phyloP scores from a whole-genome alignment of 2,329 filamentous ascomycete genomes.

The Orbilia quercus region DNA sequence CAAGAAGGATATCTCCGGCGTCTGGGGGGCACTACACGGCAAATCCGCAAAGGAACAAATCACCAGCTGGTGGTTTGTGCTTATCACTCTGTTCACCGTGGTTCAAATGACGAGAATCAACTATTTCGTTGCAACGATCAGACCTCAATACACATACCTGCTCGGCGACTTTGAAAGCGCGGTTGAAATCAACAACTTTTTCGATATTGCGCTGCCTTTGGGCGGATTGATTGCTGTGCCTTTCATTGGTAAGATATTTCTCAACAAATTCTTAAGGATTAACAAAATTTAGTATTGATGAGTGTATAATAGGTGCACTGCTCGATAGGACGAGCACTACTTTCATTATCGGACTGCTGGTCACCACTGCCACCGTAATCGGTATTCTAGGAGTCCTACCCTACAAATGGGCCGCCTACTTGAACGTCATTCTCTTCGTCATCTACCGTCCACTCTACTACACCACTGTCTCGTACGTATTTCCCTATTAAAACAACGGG shows the following conservation, averaged over 20 bases:
- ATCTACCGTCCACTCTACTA: conserved; percentile 90
- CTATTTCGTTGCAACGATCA: conserved; percentile 89
- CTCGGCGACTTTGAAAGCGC: conserved; percentile 73
- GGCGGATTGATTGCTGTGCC: conserved; percentile 87
- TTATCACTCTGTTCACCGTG: conserved; percentile 82
- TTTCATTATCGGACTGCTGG: conserved; percentile 76
- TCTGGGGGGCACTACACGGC: conserved; percentile 88
- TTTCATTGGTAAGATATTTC: conserved; percentile 69
- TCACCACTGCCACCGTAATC: conserved; percentile 77
- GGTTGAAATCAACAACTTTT: conserved; percentile 80
- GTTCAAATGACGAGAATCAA: conserved; percentile 79
- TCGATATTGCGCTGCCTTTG: conserved; percentile 84
- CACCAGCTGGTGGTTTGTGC: conserved; percentile 81
- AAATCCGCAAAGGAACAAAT: conserved; percentile 78
- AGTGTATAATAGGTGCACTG: conserved; percentile 68
- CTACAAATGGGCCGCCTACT: conserved; percentile 76
- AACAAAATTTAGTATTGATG: conserved; percentile 6
- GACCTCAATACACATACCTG: conserved; percentile 82
- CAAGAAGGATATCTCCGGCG: conserved; percentile 77
- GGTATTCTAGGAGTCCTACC: conserved; percentile 80
- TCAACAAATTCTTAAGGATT: neutral
- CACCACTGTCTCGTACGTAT: conserved; percentile 78
- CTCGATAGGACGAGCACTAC: conserved; percentile 81
- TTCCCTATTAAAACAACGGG: no score
- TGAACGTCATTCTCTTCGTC: conserved; percentile 81